Conservation (phyloP, 2,329 filamentous ascomycete genomes). For the Domatiomyces catenatus region DNA sequence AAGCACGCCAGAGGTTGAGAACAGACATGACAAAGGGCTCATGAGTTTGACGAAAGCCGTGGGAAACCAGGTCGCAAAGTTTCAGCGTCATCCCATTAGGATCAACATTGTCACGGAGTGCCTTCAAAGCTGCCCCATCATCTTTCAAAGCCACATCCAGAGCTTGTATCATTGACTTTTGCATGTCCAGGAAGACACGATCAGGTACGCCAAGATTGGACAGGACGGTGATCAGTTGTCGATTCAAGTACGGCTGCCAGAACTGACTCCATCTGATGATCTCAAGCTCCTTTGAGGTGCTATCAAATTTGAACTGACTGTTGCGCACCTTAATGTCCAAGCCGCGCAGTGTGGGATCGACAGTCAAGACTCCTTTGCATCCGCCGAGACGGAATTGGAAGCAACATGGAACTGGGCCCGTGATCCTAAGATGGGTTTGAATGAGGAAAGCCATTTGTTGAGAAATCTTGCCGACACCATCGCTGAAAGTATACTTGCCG, state of each 20-base stretch:
- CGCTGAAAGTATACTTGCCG: constrained; percentile 62
- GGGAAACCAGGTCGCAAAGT: constrained; percentile 59
- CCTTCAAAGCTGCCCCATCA: constrained; percentile 45
- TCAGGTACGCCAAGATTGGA: constrained; percentile 59
- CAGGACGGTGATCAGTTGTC: constrained; percentile 78
- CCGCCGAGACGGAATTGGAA: constrained; percentile 88
- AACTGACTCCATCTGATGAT: constrained; percentile 69
- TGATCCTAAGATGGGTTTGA: constrained; percentile 51
- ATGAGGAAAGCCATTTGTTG: constrained; percentile 58
- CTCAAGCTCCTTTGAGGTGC: constrained; percentile 57
- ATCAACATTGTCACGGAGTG: constrained; percentile 65
- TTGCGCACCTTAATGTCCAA: constrained; percentile 62
- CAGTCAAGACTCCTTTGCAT: constrained; percentile 72
- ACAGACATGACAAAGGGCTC: constrained; percentile 77
- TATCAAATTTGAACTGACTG: constrained; percentile 77
- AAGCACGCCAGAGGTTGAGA: constrained; percentile 70
- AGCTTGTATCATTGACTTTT: constrained; percentile 52
- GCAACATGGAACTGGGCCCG: constrained; percentile 52
- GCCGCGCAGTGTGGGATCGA: constrained; percentile 53
- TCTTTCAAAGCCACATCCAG: constrained; percentile 57
- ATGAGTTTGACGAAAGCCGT: constrained; percentile 56
- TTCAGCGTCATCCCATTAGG: constrained; percentile 64
- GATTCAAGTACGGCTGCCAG: constrained; percentile 66
- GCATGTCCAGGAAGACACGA: constrained; percentile 50
- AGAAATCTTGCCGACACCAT: constrained; percentile 91